These are phyloP conservation scores for Carnegiea gigantea DNA, from an alignment of 179 eudicot species.

Conservation along the genomic window DNA sequence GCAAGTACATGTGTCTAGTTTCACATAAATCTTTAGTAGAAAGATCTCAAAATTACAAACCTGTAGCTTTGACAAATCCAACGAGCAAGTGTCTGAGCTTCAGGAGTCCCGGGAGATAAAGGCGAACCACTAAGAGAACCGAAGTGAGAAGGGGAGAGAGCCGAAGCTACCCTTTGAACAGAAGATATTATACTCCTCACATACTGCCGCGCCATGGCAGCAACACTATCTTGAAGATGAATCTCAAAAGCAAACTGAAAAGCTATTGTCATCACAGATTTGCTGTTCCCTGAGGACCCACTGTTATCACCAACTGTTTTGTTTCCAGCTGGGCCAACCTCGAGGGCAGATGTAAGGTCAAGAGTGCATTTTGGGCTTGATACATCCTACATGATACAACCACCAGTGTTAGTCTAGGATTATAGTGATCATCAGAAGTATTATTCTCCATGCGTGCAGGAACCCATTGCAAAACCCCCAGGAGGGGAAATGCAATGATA, in stretches of 20 bases:
- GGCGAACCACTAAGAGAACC: constrained; percentile 52
- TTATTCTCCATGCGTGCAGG: no score
- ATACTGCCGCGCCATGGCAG: constrained; percentile 90
- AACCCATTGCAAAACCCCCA: no score
- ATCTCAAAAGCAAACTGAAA: constrained; percentile 88
- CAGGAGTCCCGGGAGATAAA: constrained; percentile 73
- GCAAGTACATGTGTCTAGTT: no score
- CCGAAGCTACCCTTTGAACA: constrained; percentile 89
- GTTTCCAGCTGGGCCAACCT: constrained; percentile 64
- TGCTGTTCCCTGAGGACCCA: constrained; percentile 43
- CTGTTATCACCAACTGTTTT: constrained; percentile 38
- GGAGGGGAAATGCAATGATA: no score
- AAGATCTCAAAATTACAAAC: constrained; percentile 27
- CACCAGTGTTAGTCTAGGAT: neutral
- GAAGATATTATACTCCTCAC: constrained; percentile 85
- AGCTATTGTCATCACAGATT: constrained; percentile 82
- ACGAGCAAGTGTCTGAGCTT: constrained; percentile 82
- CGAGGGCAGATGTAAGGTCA: constrained; percentile 91
- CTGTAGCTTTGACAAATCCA: constrained; percentile 98
- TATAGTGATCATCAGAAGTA: neutral
- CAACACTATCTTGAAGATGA: constrained; percentile 73
- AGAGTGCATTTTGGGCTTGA: constrained; percentile 73
- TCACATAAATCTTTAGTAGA: no score
- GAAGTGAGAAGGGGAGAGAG: constrained; percentile 76
- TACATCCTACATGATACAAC: constrained; percentile 41